Conservation (phyloP, 2,329 filamentous ascomycete species). For the Pseudogymnoascus sp. region DNA sequence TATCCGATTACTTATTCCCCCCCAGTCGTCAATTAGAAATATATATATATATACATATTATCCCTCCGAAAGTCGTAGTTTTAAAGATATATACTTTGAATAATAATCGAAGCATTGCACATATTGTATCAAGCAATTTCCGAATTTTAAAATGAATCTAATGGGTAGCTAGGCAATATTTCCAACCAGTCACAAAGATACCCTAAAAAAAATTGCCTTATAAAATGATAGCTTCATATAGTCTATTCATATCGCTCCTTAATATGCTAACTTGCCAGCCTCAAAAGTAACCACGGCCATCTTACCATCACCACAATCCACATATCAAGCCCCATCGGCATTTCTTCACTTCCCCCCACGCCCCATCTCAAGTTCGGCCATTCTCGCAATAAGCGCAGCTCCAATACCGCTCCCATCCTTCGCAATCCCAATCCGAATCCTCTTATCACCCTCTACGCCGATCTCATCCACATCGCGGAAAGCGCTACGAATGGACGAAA, state of each 20-base stretch:
- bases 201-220: neutral
- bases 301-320: neutral
- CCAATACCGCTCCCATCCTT: constrained; percentile 97
- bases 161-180: too few species aligned
- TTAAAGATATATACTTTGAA: too few species aligned
- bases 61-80: too few species aligned
- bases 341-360: neutral
- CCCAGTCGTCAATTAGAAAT: too few species aligned
- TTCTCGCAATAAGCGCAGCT: constrained; percentile 85
- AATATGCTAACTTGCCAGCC: neutral
- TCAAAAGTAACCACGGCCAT: neutral
- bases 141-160: too few species aligned
- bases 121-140: too few species aligned
- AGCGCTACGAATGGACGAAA: constrained; percentile 78
- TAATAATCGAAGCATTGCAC: too few species aligned
- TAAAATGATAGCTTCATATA: neutral
- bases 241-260: neutral
- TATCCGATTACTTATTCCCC: too few species aligned
- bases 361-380: constrained; percentile 59
- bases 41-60: too few species aligned
- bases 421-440: constrained; percentile 87
- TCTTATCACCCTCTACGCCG: constrained; percentile 69
- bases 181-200: neutral
- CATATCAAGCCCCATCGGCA: neutral
- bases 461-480: constrained; percentile 69